Evolutionary conservation across 768 basidiomycete genomes (phyloP).

Genomic region (Trametes villosa): DNA sequence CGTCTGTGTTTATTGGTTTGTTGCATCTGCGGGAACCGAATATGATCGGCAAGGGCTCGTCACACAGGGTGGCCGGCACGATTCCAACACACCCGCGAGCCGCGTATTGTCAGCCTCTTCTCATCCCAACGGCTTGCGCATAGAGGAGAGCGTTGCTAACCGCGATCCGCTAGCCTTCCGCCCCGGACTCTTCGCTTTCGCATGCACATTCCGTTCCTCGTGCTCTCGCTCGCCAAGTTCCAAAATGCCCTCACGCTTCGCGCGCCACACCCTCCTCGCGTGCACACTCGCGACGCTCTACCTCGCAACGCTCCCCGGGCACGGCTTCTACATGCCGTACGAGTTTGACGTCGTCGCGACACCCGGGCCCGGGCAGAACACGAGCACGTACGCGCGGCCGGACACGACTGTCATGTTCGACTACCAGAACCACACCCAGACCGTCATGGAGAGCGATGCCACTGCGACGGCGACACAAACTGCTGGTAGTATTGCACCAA

Average conservation of each 20-base stretch:
- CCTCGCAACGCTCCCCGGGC: background rate
- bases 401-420: background rate
- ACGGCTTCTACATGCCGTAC: slow-evolving; percentile 21
- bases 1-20: too few relatives aligned
- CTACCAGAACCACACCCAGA: slow-evolving; percentile 1
- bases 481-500: background rate
- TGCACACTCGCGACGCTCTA: background rate
- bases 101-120: background rate
- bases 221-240: background rate
- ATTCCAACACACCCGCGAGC: background rate
- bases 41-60: background rate
- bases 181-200: background rate
- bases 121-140: background rate
- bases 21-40: background rate
- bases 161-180: too few relatives aligned
- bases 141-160: background rate
- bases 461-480: background rate
- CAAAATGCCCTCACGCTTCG: background rate
- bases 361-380: slow-evolving; percentile 4
- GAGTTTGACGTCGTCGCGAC: slow-evolving; percentile 10
- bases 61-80: background rate
- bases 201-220: background rate
- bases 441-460: background rate
- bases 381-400: background rate
- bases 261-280: background rate